These are phyloP conservation scores for Phialophora expanda DNA, from an alignment of 2,329 filamentous ascomycete species.

Conservation along the genomic window DNA sequence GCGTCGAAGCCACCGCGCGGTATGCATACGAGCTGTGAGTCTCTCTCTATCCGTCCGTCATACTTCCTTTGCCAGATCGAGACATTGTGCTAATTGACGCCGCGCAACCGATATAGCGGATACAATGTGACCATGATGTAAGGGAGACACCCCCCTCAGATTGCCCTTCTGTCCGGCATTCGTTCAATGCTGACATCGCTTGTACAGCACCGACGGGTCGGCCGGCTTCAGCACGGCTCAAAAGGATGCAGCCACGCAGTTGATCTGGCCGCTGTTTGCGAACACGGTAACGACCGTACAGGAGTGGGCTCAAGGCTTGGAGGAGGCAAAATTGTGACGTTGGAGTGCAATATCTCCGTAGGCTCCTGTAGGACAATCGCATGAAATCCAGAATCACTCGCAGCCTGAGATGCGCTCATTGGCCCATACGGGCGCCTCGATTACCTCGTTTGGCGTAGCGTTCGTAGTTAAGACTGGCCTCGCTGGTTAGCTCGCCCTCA, in stretches of 20 bases:
- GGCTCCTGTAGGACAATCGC: too few relatives aligned
- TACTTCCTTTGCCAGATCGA: not conserved
- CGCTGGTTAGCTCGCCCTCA: too few relatives aligned
- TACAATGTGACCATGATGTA: constrained; percentile 18
- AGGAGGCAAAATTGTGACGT: not conserved
- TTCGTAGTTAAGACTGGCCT: too few relatives aligned
- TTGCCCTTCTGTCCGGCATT: not conserved
- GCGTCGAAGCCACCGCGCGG: constrained; percentile 45
- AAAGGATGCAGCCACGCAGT: constrained; percentile 6
- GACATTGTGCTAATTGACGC: not conserved
- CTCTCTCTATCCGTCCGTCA: not conserved
- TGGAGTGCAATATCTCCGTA: too few relatives aligned
- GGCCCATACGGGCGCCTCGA: not conserved
- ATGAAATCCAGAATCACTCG: too few relatives aligned
- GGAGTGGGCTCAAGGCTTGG: constrained; percentile 13
- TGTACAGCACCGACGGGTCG: constrained; percentile 8
- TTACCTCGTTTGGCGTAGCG: constrained; percentile 12
- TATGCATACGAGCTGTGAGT: constrained; percentile 42
- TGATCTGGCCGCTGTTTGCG: constrained; percentile 20
- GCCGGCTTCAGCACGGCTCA: constrained; percentile 15
- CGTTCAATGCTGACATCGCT: not conserved
- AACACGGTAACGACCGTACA: constrained; percentile 4
- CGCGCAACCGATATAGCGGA: not conserved
- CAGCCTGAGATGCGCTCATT: constrained; percentile 3
- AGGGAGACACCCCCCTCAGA: not conserved